Evolutionary conservation across 805 yeast species (phyloP).

Genomic region (Hemisphaericaspora nanyangensis): DNA sequence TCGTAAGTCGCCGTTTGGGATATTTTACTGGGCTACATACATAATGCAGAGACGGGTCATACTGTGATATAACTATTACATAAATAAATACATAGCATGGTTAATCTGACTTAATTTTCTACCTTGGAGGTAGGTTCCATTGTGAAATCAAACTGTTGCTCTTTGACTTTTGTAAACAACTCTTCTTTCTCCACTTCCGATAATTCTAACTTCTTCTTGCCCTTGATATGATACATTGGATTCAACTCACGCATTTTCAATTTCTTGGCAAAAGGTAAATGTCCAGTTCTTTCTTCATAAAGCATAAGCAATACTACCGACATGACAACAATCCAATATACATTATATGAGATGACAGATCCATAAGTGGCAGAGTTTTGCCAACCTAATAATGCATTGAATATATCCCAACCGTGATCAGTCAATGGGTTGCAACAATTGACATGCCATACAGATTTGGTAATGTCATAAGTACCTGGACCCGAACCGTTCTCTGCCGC

Average conservation of each 20-base stretch:
- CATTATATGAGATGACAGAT: constrained; percentile 81
- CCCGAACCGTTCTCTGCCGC: constrained; percentile 92
- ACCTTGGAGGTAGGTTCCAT: too few relatives aligned
- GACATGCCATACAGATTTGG: constrained; percentile 86
- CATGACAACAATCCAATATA: constrained; percentile 66
- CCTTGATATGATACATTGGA: constrained; percentile 71
- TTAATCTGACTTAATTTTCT: too few relatives aligned
- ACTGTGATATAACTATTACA: too few relatives aligned
- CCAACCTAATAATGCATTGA: constrained; percentile 95
- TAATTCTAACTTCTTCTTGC: constrained; percentile 51
- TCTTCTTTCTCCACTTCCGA: constrained; percentile 29
- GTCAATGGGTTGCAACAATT: constrained; percentile 94
- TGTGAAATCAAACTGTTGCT: constrained; percentile 13
- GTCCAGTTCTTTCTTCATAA: constrained; percentile 81
- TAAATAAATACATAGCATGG: too few relatives aligned
- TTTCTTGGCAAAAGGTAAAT: constrained; percentile 63
- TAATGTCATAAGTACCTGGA: constrained; percentile 88
- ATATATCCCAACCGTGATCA: constrained; percentile 95
- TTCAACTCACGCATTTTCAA: constrained; percentile 45
- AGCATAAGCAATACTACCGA: constrained; percentile 59
- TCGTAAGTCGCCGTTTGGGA: too few relatives aligned
- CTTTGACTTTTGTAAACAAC: constrained; percentile 30
- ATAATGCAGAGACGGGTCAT: too few relatives aligned
- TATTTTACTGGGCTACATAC: too few relatives aligned
- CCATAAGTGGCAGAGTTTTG: constrained; percentile 95